These are phyloP conservation scores for Oryza meyeriana DNA, from an alignment of 176 grass and related monocot genomes.

Conservation along the genomic window DNA sequence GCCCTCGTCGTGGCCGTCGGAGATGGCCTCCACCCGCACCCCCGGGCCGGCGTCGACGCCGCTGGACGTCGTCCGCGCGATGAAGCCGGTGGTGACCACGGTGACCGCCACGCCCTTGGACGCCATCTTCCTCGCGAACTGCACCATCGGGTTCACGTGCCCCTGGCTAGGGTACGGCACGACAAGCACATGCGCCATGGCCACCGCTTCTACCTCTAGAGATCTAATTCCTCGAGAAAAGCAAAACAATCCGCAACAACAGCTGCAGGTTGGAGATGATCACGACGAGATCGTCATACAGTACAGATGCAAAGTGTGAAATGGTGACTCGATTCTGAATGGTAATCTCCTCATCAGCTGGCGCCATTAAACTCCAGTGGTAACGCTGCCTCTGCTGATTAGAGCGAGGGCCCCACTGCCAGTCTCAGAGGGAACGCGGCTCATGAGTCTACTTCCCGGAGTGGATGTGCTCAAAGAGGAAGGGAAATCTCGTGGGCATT, in stretches of 20 bases:
- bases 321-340: neutral
- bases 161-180: slow-evolving; percentile 62
- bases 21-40: slow-evolving; percentile 45
- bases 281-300: neutral
- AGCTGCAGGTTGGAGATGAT: neutral
- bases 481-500: neutral
- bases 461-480: neutral
- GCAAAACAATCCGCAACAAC: neutral
- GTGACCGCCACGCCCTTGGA: slow-evolving; percentile 47
- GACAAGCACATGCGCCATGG: slow-evolving; percentile 52
- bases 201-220: too few species aligned
- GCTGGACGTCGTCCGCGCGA: slow-evolving; percentile 9
- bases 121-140: slow-evolving; percentile 51
- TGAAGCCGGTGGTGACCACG: slow-evolving; percentile 50
- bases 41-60: slow-evolving; percentile 16
- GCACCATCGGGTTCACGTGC: slow-evolving; percentile 74
- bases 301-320: neutral
- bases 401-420: neutral
- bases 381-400: neutral
- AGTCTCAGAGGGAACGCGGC: neutral
- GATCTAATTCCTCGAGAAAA: neutral
- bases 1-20: slow-evolving; percentile 63
- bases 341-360: neutral
- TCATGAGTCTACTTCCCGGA: too few species aligned
- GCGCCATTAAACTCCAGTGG: neutral